Base-by-base conservation (phyloP, 2,329 filamentous ascomycete species). In the Fusarium sp. region DNA sequence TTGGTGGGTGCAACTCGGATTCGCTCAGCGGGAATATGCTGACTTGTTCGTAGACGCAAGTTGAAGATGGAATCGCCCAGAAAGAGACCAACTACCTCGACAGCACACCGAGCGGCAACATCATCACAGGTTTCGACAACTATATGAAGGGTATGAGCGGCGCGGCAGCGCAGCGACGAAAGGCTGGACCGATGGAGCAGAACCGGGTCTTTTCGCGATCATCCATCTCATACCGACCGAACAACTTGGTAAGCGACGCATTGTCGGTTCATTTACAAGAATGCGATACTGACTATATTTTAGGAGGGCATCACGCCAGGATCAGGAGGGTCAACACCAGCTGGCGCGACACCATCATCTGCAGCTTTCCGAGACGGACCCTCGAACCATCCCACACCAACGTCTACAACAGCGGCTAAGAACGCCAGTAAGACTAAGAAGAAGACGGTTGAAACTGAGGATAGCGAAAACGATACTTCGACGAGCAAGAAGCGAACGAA, bases 111-210 rank as follows among this genome's bases (percentile, higher is more conserved):
- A 89, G 86, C 74, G 96, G 96, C 46, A 99, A 99, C 83, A 98
- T 99, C 78, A 95, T 99, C 79, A 94, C 93, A 51, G 96, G 96
- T 24, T 99, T 99, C 80, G 96, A 99, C 80, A 97, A 94, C 78
- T 99, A 98, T 83, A 97, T 97, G 84, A 99, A 99, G 81, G 94
- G 93, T 58, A 87, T 87, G 20, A 87, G 88, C 11, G 88, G 89
- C n/a, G 84, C 86, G 3, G 86, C 86, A 6, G 86, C 90, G 13
- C 85, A 88, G 71, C 85, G 91, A 76, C 87, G 90, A 75, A 88
- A 92, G 79, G 85, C 87, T 25, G 87, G 87, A 8, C 83, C 91
- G 51, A 85, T 85, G 65, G 92, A 94, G 55, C 86, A 88, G 73
- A 92, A 94, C 77, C 86, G 92, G 69, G 91, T 95, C 58, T 95